phyloP scores from a whole-genome alignment of 108 stramenopile genomes.

The Nitzschia putrida region DNA sequence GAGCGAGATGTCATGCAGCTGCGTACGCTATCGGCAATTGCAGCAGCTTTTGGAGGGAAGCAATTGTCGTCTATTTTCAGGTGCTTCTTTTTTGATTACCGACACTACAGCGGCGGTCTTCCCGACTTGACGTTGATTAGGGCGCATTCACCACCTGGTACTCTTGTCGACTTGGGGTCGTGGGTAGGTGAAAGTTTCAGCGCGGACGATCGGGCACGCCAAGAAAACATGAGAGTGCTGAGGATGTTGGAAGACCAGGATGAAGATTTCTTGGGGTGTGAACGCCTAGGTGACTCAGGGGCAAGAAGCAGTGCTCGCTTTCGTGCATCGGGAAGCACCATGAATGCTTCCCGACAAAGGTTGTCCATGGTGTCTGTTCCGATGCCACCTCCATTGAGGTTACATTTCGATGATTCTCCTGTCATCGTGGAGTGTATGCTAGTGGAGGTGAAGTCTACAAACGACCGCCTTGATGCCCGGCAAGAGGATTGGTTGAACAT shows the following conservation, averaged over 20 bases:
- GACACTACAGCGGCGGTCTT: conserved; percentile 81
- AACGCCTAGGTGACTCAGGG: conserved; percentile 63
- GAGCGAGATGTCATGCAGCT: conserved; percentile 55
- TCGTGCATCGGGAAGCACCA: not conserved
- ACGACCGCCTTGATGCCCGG: conserved; percentile 76
- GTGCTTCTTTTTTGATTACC: conserved; percentile 73
- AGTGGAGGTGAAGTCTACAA: conserved; percentile 80
- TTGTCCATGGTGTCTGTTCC: conserved; percentile 3
- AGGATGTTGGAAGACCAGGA: conserved; percentile 62
- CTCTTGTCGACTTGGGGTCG: conserved; percentile 68
- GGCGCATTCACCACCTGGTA: conserved; percentile 16
- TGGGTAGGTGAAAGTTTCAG: conserved; percentile 82
- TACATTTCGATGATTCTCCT: conserved; percentile 42
- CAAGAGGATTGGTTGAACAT: conserved; percentile 90
- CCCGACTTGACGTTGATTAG: conserved; percentile 68
- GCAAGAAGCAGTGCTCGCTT: conserved; percentile 2
- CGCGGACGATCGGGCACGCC: conserved; percentile 25
- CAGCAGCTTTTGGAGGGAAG: conserved; percentile 71
- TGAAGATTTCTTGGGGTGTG: conserved; percentile 80
- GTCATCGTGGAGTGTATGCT: conserved; percentile 71
- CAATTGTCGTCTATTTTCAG: conserved; percentile 66
- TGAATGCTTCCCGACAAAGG: not conserved
- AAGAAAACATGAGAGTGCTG: conserved; percentile 8
- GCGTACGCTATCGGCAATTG: conserved; percentile 70
- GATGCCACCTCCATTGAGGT: conserved; percentile 50